These are phyloP conservation scores for Sarocladiaceae sp. DNA, from an alignment of 2,329 filamentous ascomycete species.

Conservation along the genomic window DNA sequence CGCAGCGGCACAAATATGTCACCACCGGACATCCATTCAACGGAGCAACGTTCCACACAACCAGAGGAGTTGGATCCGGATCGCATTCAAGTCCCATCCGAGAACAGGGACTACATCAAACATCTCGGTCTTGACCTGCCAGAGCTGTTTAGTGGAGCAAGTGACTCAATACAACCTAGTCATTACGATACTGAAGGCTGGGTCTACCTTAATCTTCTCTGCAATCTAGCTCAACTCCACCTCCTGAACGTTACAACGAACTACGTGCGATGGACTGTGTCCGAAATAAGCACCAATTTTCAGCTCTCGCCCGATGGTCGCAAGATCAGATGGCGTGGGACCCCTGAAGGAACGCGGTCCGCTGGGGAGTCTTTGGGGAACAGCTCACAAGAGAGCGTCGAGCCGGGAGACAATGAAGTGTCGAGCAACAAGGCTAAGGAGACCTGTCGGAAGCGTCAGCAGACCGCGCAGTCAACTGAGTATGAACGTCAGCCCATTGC, in stretches of 20 bases:
- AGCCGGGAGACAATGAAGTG: too few relatives aligned
- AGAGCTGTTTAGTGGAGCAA: constrained; percentile 40
- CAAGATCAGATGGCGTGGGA: too few relatives aligned
- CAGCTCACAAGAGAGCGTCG: too few relatives aligned
- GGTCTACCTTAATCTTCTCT: constrained; percentile 76
- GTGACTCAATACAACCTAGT: constrained; percentile 34
- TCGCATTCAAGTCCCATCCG: constrained; percentile 64
- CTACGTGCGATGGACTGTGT: constrained; percentile 67
- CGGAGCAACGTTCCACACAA: constrained; percentile 70
- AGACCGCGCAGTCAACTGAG: too few relatives aligned
- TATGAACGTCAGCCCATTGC: too few relatives aligned
- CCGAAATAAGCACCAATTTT: too few relatives aligned
- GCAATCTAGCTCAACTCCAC: constrained; percentile 77
- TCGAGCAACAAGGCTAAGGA: too few relatives aligned
- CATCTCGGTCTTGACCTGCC: constrained; percentile 63
- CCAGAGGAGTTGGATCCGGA: constrained; percentile 72
- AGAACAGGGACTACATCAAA: constrained; percentile 75
- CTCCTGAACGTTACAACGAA: constrained; percentile 76
- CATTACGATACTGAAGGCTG: constrained; percentile 63
- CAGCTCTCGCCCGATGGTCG: too few relatives aligned
- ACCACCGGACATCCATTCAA: constrained; percentile 31
- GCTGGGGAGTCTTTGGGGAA: too few relatives aligned
- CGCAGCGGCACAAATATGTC: constrained; percentile 32
- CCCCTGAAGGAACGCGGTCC: too few relatives aligned
- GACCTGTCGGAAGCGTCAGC: too few relatives aligned